Evolutionary conservation across 2,329 filamentous ascomycete genomes (phyloP).

Genomic region (Botrytis hyacinthi): DNA sequence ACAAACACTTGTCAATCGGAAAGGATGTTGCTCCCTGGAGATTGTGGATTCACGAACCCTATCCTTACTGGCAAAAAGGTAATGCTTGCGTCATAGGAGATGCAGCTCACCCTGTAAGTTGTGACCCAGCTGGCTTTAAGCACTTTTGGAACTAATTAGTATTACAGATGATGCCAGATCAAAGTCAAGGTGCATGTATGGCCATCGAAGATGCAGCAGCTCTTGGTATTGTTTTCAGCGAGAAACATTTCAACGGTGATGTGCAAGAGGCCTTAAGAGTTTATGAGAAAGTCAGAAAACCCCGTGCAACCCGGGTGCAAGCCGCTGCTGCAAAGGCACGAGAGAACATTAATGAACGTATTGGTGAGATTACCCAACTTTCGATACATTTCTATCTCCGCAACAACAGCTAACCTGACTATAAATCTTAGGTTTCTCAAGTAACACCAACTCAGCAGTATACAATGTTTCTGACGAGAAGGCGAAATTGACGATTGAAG

Average conservation of each 20-base stretch:
- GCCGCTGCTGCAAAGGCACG: constrained; percentile 56
- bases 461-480: constrained; percentile 62
- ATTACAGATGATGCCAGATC: constrained; percentile 60
- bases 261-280: constrained; percentile 48
- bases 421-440: constrained; percentile 54
- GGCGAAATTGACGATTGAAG: constrained; percentile 63
- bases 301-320: constrained; percentile 56
- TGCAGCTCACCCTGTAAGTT: constrained; percentile 55
- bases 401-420: not conserved
- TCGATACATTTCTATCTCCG: not conserved
- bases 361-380: constrained; percentile 50
- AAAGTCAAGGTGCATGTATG: constrained; percentile 56
- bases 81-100: constrained; percentile 61
- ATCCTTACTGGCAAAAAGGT: constrained; percentile 53
- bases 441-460: constrained; percentile 52
- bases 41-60: constrained; percentile 63
- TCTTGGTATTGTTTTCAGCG: constrained; percentile 41
- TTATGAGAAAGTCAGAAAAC: constrained; percentile 54
- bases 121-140: not conserved
- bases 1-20: constrained; percentile 56
- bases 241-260: constrained; percentile 46
- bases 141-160: not conserved
- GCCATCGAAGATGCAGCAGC: constrained; percentile 45
- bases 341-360: constrained; percentile 62
- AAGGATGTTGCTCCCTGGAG: constrained; percentile 64